A percentile compares a stretch with the other conserved stretches of the same genome.
These are phyloP conservation scores for Didymellaceae sp. DNA, from an alignment of 2,329 filamentous ascomycete species.

Conservation along the genomic window DNA sequence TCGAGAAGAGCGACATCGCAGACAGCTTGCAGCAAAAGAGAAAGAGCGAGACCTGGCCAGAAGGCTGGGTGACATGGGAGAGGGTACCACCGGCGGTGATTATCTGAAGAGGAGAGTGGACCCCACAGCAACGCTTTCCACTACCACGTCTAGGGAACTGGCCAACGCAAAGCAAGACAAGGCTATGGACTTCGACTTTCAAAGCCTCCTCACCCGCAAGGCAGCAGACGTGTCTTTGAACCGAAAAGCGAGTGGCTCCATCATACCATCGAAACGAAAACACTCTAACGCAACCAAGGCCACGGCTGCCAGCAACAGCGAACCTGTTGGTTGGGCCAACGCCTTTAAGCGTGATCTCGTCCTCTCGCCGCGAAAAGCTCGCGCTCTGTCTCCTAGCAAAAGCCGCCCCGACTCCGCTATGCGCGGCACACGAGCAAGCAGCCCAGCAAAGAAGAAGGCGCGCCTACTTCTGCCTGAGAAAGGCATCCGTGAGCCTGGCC, in stretches of 20 bases:
- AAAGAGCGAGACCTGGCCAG: conserved; percentile 75
- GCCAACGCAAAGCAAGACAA: conserved; percentile 25
- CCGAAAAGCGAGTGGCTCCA: conserved; percentile 18
- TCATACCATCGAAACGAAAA: conserved; percentile 52
- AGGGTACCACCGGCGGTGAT: conserved; percentile 68
- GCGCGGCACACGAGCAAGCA: conserved; percentile 40
- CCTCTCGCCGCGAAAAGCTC: conserved; percentile 44
- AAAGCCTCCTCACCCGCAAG: conserved; percentile 54
- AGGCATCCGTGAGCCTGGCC: conserved; percentile 57
- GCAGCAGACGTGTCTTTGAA: conserved; percentile 50
- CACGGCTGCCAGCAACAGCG: conserved; percentile 31
- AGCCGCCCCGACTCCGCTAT: conserved; percentile 24
- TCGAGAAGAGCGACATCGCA: conserved; percentile 69
- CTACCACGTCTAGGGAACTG: conserved; percentile 26
- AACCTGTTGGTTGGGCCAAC: conserved; percentile 58
- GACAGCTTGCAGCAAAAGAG: conserved; percentile 70
- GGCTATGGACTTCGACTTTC: conserved; percentile 35
- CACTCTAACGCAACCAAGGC: conserved; percentile 43
- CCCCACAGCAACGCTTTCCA: conserved; percentile 27
- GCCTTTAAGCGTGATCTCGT: conserved; percentile 51
- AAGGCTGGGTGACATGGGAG: conserved; percentile 68
- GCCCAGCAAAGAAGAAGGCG: conserved; percentile 57
- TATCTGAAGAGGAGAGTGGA: conserved; percentile 64
- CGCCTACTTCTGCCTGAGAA: conserved; percentile 56
- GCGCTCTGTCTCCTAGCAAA: conserved; percentile 17